Conservation (phyloP, 1,284 basidiomycete species). For the Lentinula novae-zelandiae region DNA sequence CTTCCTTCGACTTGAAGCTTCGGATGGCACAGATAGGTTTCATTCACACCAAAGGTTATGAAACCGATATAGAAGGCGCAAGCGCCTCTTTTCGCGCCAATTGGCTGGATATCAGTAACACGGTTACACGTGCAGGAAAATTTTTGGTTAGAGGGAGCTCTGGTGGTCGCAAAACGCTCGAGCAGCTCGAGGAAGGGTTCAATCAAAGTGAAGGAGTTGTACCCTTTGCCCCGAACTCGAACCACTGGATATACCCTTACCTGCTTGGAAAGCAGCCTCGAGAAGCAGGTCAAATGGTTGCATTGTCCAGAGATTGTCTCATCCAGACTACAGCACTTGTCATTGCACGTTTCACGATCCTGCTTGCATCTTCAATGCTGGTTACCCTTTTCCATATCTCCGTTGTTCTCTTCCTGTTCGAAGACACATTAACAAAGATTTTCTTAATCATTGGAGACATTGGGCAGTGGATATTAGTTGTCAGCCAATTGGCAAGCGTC, state of each 20-base stretch:
- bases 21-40: neutral
- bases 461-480: constrained; percentile 9
- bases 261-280: constrained; percentile 3
- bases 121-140: neutral
- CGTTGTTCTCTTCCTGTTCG: constrained; percentile 1
- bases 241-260: constrained; percentile 11
- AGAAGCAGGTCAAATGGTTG: neutral
- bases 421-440: constrained; percentile 2
- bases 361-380: constrained; percentile 1
- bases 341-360: constrained; percentile 7
- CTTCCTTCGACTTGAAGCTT: neutral
- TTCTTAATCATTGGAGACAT: constrained; percentile 7
- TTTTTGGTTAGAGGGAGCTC: neutral
- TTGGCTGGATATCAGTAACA: neutral
- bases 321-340: constrained; percentile 6
- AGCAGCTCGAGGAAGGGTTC: neutral
- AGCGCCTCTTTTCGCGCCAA: neutral
- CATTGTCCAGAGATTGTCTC: neutral
- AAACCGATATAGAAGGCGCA: neutral
- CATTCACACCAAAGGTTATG: neutral
- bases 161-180: neutral
- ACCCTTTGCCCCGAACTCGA: constrained; percentile 3
- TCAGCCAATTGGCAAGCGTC: constrained; percentile 8
- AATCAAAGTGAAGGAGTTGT: neutral
- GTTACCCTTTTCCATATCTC: constrained; percentile 6